Conservation (phyloP, 768 basidiomycete species). For the Pleurotus tuoliensis region DNA sequence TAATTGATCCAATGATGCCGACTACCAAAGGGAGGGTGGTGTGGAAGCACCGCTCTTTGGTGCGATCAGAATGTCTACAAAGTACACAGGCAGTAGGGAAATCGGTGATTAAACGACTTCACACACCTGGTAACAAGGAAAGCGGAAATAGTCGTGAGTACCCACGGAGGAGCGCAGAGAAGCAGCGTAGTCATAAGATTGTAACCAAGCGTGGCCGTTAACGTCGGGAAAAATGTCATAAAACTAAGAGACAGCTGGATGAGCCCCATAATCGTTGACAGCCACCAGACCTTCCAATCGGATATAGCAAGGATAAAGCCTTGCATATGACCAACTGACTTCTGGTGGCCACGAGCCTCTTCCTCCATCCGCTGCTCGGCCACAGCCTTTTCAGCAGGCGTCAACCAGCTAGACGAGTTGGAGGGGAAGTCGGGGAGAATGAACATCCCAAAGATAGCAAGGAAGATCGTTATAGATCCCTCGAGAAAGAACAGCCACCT, state of each 20-base stretch:
- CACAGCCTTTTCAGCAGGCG: constrained; percentile 32
- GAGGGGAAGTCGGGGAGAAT: constrained; percentile 44
- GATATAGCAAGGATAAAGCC: constrained; percentile 48
- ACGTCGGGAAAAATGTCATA: constrained; percentile 56
- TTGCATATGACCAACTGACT: constrained; percentile 32
- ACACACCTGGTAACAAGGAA: constrained; percentile 1
- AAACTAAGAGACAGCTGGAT: constrained; percentile 46
- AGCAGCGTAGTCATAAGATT: constrained; percentile 48
- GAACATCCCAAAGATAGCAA: constrained; percentile 36
- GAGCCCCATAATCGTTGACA: constrained; percentile 45
- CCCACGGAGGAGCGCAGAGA: constrained; percentile 46
- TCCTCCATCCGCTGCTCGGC: constrained; percentile 47
- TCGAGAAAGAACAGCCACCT: constrained; percentile 44
- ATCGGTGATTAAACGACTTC: background rate
- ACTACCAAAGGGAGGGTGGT: background rate
- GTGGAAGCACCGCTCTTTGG: constrained; percentile 4
- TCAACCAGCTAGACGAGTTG: constrained; percentile 31
- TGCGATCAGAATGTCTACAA: constrained; percentile 5
- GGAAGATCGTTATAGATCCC: constrained; percentile 34
- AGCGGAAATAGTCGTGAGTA: constrained; percentile 15
- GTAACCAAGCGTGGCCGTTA: constrained; percentile 49
- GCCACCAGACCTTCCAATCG: constrained; percentile 63
- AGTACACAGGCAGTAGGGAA: constrained; percentile 3
- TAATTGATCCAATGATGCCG: constrained; percentile 1
- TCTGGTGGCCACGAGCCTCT: constrained; percentile 22